Percentiles rank a stretch among this genome's conserved stretches.
These are phyloP conservation scores for Rosellinia necatrix DNA, from an alignment of 2,329 filamentous ascomycete genomes.

Conservation along the genomic window DNA sequence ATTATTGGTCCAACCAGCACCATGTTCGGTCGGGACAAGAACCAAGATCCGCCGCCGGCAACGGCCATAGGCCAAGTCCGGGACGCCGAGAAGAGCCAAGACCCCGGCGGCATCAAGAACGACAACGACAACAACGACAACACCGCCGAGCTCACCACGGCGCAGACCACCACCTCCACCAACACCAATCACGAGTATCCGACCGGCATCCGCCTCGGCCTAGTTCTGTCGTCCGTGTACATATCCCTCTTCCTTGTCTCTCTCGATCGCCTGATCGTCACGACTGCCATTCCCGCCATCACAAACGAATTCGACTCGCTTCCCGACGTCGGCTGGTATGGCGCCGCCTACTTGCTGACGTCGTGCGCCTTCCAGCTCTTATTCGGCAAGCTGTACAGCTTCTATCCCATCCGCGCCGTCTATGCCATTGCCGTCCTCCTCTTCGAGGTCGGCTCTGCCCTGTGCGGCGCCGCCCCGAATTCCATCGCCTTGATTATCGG, in stretches of 20 bases:
- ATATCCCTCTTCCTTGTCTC: constrained; percentile 47
- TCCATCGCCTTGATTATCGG: constrained; percentile 48
- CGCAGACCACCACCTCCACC: constrained; percentile 24
- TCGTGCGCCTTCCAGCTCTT: constrained; percentile 46
- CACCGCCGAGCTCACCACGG: constrained; percentile 12
- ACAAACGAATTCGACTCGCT: constrained; percentile 46
- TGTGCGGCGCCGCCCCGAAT: constrained; percentile 48
- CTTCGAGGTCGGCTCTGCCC: constrained; percentile 46
- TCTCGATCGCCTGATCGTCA: constrained; percentile 45
- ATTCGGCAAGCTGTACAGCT: constrained; percentile 48
- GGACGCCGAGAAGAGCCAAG: constrained; percentile 3
- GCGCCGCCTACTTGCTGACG: constrained; percentile 45
- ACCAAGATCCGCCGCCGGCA: constrained; percentile 13
- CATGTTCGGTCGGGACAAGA: constrained; percentile 28
- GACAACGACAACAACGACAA: background rate
- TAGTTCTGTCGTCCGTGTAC: constrained; percentile 43
- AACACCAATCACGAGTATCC: constrained; percentile 41
- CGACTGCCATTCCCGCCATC: constrained; percentile 47
- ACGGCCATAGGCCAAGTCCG: constrained; percentile 3
- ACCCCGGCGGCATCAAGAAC: background rate
- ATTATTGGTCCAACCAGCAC: background rate
- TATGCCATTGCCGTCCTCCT: constrained; percentile 42
- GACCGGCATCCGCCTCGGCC: constrained; percentile 38
- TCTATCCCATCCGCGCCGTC: constrained; percentile 43
- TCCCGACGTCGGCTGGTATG: constrained; percentile 47